Evolutionary conservation across 441 rosid genomes (phyloP).

Genomic region (Rhodomyrtus psidioides): DNA sequence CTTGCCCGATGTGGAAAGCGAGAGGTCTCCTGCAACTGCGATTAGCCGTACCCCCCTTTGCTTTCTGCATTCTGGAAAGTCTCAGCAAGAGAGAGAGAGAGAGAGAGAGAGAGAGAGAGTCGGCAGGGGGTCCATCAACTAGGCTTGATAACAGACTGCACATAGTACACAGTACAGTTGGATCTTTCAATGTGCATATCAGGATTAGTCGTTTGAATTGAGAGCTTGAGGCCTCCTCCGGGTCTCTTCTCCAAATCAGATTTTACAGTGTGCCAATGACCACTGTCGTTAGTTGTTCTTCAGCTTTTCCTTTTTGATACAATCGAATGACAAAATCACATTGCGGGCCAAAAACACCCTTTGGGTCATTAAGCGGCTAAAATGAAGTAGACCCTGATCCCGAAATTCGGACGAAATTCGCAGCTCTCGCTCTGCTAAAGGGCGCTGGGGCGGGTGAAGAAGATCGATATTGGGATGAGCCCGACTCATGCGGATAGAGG

Average conservation of each 20-base stretch:
- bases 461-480: neutral
- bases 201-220: neutral
- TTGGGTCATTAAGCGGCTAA: neutral
- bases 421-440: neutral
- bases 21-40: neutral
- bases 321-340: neutral
- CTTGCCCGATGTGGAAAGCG: neutral
- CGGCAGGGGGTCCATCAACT: neutral
- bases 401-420: neutral
- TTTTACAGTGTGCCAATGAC: neutral
- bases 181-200: neutral
- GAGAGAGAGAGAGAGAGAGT: neutral
- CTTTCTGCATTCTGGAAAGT: neutral
- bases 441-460: neutral
- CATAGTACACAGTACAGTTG: neutral
- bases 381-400: neutral
- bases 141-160: neutral
- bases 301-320: neutral
- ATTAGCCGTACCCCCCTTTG: neutral
- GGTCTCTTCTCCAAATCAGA: neutral
- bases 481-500: neutral
- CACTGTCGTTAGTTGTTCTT: neutral
- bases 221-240: neutral
- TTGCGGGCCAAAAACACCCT: neutral
- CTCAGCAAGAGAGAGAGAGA: neutral